These are phyloP conservation scores for Sanghuangporus weigelae DNA, from an alignment of 1,284 basidiomycete species.

Conservation along the genomic window DNA sequence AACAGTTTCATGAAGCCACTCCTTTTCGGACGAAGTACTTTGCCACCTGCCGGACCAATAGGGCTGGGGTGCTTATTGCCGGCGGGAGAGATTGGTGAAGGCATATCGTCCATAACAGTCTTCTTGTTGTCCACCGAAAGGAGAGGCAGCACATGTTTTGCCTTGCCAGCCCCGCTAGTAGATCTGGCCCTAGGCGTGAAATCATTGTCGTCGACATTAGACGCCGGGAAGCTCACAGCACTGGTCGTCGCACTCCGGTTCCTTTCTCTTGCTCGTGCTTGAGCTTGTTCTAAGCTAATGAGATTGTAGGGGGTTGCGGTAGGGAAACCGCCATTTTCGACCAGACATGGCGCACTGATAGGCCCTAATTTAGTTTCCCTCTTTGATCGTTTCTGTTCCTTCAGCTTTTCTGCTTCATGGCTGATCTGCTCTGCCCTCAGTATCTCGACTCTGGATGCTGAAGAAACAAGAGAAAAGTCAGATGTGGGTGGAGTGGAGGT, in stretches of 20 bases:
- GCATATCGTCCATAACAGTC: not conserved
- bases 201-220: conserved; percentile 19
- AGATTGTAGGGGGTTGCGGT: conserved; percentile 51
- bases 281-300: conserved; percentile 72
- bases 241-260: conserved; percentile 43
- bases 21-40: conserved; percentile 62
- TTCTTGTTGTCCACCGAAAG: not conserved
- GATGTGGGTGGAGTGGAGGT: conserved; percentile 44
- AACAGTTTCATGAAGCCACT: conserved; percentile 80
- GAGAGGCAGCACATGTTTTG: conserved; percentile 27
- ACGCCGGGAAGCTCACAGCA: conserved; percentile 17
- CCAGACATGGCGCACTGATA: conserved; percentile 30
- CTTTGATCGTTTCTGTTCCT: conserved; percentile 18
- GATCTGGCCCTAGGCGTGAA: conserved; percentile 35
- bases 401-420: not conserved
- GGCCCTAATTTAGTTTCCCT: conserved; percentile 32
- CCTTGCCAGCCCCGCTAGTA: conserved; percentile 55
- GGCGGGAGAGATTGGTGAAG: not conserved
- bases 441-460: not conserved
- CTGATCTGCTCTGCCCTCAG: not conserved
- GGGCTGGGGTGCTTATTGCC: conserved; percentile 12
- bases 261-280: conserved; percentile 50
- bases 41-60: conserved; percentile 29
- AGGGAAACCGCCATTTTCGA: conserved; percentile 37
- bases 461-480: conserved; percentile 32